Conservation (phyloP, 106 monocot genomes). For the Cymbidium sinense region DNA sequence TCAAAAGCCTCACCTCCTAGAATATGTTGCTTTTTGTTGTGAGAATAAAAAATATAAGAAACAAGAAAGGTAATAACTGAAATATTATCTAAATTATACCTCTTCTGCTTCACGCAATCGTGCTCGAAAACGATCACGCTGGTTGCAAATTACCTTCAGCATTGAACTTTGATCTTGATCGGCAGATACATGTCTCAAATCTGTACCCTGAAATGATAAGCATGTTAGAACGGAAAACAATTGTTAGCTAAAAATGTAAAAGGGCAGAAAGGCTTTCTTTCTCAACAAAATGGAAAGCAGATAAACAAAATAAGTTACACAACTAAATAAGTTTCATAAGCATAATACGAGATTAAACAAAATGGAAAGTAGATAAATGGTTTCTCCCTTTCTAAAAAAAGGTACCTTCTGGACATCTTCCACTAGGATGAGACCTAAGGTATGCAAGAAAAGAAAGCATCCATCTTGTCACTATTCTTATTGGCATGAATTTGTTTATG, state of each 20-base stretch:
- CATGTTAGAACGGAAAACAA: constrained; percentile 2
- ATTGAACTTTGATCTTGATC: constrained; percentile 99
- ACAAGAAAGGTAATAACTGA: background rate
- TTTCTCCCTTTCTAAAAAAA: too few relatives aligned
- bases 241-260: background rate
- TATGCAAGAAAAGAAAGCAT: too few relatives aligned
- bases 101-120: constrained; percentile 93
- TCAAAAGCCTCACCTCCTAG: constrained; percentile 82
- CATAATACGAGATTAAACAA: too few relatives aligned
- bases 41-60: constrained; percentile 5
- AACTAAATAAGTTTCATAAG: too few relatives aligned
- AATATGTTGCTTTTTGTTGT: background rate
- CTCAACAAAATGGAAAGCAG: too few relatives aligned
- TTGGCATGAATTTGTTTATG: too few relatives aligned
- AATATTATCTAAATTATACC: constrained; percentile 31
- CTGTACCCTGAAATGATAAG: constrained; percentile 44
- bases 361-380: background rate
- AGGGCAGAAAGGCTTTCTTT: background rate
- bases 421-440: too few relatives aligned
- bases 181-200: constrained; percentile 47
- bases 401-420: too few relatives aligned
- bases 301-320: too few relatives aligned
- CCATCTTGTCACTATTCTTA: too few relatives aligned
- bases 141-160: constrained; percentile 98
- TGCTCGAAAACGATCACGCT: constrained; percentile 83